Percentiles rank a stretch among this genome's conserved stretches.
phyloP scores from a whole-genome alignment of 495 filamentous ascomycete species.

The Podospora australis region DNA sequence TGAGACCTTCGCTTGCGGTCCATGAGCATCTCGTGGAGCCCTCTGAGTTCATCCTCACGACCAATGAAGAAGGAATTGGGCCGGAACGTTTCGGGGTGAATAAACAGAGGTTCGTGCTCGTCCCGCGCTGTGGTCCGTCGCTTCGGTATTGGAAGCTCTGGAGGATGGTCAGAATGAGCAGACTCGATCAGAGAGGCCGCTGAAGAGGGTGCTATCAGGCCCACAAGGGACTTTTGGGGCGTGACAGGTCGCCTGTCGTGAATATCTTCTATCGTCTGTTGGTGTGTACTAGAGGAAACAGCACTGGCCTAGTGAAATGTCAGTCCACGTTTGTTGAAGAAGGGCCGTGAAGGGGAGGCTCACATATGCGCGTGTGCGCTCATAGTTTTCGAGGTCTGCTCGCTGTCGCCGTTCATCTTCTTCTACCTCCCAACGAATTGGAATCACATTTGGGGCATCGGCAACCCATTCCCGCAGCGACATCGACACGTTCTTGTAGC shows the following conservation, averaged over 20 bases:
- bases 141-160: neutral
- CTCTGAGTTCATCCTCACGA: constrained; percentile 61
- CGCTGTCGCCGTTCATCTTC: constrained; percentile 44
- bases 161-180: neutral
- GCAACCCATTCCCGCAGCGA: constrained; percentile 63
- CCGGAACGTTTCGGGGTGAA: constrained; percentile 69
- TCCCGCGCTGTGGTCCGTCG: neutral
- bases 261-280: constrained; percentile 15
- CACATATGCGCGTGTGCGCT: constrained; percentile 38
- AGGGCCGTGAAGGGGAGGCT: constrained; percentile 6
- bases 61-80: constrained; percentile 73
- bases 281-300: constrained; percentile 3
- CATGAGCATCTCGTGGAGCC: constrained; percentile 60
- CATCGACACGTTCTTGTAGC: constrained; percentile 66
- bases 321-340: neutral
- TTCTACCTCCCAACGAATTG: constrained; percentile 59
- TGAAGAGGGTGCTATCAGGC: neutral
- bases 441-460: constrained; percentile 51
- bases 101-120: constrained; percentile 45
- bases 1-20: constrained; percentile 55
- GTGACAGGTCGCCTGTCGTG: too few species aligned
- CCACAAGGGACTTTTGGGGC: neutral
- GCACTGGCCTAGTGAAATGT: constrained; percentile 8
- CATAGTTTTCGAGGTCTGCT: constrained; percentile 36
- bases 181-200: constrained; percentile 3